Base-by-base conservation (phyloP, 306 rosid species). In the Lathyrus aphaca region DNA sequence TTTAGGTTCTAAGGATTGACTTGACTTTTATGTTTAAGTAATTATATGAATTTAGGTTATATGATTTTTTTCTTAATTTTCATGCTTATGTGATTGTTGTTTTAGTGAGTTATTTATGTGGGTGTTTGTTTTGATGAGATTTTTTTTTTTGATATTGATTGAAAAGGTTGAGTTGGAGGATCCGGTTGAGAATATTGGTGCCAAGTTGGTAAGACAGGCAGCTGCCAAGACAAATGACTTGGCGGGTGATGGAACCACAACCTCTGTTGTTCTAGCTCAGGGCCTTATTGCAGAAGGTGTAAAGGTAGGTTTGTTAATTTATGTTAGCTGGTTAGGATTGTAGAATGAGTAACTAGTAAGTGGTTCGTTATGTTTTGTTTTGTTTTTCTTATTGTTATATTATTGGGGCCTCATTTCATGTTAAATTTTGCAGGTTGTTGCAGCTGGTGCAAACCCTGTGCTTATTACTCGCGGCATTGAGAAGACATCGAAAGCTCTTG, bases 201-300 rank as follows among this genome's bases (percentile, higher is more conserved):
- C 99, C 44, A 95, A 95, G 82, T 70, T 95, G 78, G 99, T 95
- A 75, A 87, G 99, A 70, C 99, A 95, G 77, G 99, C 99, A 0
- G 99, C 99, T 59, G 92, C 99, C 10, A 95, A 95, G 87, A 95
- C 99, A 46, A 95, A 95, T 17, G 99, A 95, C 78, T 86, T 95
- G 80, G 99, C 99, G 9, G 99, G 99, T 76, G 99, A 95, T 38
- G 99, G 99, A 48, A 95, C 99, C 16, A 95, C 99, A 0, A 95
- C 99, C 1, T 95, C 99, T 14, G 99, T 95, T 82, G 99, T 95
- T 51, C 86, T 95, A 76, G 99, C 99, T 3, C 99, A 95, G 75
- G 99, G 99, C 73, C 95, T 95, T 62, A 95, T 95, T 29, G 86
- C 99, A 0, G 99, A 95, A 85, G 99, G 99, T 68, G 99, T 95